Base-by-base conservation (phyloP, 306 rosid genomes). In the Vicia faba region DNA sequence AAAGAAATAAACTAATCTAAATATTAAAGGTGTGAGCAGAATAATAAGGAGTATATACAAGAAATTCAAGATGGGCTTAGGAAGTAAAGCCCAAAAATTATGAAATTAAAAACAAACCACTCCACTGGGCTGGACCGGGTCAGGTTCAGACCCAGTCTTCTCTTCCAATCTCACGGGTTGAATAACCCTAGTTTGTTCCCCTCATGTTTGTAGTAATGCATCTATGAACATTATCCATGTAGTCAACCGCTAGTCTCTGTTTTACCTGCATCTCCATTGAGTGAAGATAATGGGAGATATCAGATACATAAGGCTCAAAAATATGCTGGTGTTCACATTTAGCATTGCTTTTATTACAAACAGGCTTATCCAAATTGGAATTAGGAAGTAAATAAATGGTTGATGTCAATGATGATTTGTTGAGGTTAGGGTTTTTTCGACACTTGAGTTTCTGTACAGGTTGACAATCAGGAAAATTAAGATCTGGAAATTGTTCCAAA, bases 231-330 rank as follows among this genome's bases (percentile, higher is more conserved):
- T 39, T 80, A 14, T 75, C 88, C 0, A 90, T 29, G 51, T 86
- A 93, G 16, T 80, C 72, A 6, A 81, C 62, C 15, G 44, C 5
- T 3, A 97, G 96, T 14, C 90, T 85, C 78, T 95, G 78, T 67
- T 78, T 57, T 73, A 89, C 97, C 96, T n/a, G n/a, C n/a, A n/a
- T n/a, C n/a, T 89, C 97, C 64, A 85, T 69, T 11, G 64, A n/a
- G 41, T 73, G 86, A 48, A 88, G 88, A 81, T 91, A 87, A 0
- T 64, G 44, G 28, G 71, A 51, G 28, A 91, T 83, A 25, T 62
- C 43, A 0, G 69, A 39, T 6, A 14, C 33, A 25, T 61, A 72
- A 15, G 62, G 13, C 5, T 48, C 41, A 2, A 11, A 4, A 23
- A 20, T 51, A 3, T 11, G 33, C 3, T 11, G 58, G 20, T 10